phyloP scores from a whole-genome alignment of 2,329 filamentous ascomycete species.

The Monilinia laxa region DNA sequence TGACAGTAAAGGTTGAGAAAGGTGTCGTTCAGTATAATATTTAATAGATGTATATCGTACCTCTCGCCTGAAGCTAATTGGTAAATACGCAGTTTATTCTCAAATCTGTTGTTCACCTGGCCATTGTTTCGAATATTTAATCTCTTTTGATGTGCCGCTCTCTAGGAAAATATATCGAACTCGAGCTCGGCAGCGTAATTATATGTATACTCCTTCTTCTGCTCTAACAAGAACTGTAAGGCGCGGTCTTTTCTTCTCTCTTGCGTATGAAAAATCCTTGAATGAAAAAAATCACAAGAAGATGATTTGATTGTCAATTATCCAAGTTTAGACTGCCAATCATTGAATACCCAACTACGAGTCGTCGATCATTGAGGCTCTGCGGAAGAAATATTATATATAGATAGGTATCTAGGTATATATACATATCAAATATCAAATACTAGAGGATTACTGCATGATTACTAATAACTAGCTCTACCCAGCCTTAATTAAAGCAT shows the following conservation, averaged over 20 bases:
- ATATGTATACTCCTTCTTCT: background rate
- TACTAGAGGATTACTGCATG: background rate
- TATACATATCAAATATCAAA: background rate
- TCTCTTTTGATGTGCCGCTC: background rate
- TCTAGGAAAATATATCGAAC: background rate
- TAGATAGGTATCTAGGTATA: too few species aligned
- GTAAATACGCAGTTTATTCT: background rate
- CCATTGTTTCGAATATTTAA: background rate
- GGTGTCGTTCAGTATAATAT: background rate
- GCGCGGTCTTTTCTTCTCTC: background rate
- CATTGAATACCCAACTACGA: background rate
- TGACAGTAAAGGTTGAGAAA: background rate
- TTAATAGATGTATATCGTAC: background rate
- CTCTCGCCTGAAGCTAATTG: background rate
- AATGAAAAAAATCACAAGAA: background rate
- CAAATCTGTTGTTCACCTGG: conserved; percentile 1
- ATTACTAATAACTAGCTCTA: background rate
- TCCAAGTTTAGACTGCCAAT: background rate
- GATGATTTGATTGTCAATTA: background rate
- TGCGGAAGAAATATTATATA: background rate
- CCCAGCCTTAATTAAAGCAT: too few species aligned
- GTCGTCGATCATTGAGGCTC: background rate
- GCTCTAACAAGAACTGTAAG: background rate
- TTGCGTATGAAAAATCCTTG: background rate
- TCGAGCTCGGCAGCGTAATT: background rate